Conservation (phyloP, 352 stramenopile genomes). For the Peronospora destructor region DNA sequence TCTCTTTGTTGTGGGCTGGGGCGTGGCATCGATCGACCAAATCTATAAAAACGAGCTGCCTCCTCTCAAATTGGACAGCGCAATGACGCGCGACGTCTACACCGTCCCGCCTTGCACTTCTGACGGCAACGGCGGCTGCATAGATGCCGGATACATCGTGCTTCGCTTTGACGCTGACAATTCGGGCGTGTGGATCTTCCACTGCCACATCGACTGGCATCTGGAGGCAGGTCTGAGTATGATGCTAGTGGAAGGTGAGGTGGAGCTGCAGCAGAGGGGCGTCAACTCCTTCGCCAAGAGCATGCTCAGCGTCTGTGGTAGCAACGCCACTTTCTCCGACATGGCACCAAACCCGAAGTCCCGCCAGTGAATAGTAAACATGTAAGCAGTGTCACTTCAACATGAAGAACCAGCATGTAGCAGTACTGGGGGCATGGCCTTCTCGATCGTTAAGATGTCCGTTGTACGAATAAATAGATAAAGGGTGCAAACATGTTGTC, state of each 20-base stretch:
- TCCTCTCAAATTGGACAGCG: constrained; percentile 6
- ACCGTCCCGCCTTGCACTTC: constrained; percentile 15
- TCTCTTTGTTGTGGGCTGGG: constrained; percentile 17
- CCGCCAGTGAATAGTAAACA: no score
- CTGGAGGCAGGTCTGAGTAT: constrained; percentile 19
- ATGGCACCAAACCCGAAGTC: background rate
- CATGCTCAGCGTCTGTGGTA: constrained; percentile 16
- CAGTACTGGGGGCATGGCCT: background rate
- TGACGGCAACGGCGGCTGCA: constrained; percentile 6
- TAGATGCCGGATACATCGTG: constrained; percentile 16
- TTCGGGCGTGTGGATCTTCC: constrained; percentile 27
- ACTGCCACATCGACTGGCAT: constrained; percentile 33
- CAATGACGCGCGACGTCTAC: constrained; percentile 20
- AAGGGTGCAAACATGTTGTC: background rate
- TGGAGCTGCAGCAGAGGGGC: constrained; percentile 4
- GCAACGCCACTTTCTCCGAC: background rate
- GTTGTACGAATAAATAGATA: background rate
- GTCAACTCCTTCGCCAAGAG: constrained; percentile 6
- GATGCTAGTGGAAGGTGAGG: constrained; percentile 17
- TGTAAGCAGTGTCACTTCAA: no score
- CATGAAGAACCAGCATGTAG: background rate
- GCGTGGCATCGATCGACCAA: constrained; percentile 9
- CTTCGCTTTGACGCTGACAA: constrained; percentile 26
- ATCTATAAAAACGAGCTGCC: constrained; percentile 8
- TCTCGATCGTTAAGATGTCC: background rate